phyloP scores from a whole-genome alignment of 441 rosid genomes.

The Croton laevigatus region DNA sequence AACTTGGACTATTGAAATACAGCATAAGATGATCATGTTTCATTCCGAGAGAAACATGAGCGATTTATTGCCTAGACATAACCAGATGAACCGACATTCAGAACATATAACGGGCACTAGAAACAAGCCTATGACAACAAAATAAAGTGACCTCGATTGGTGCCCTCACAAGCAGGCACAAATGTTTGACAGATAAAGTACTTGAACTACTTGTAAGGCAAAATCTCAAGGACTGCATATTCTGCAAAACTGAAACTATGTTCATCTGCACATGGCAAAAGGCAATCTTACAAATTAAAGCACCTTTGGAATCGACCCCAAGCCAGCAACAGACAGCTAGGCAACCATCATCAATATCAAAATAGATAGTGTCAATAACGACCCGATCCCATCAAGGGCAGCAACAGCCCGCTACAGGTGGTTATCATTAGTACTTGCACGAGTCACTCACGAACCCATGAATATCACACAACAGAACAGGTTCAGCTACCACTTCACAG shows the following conservation, averaged over 20 bases:
- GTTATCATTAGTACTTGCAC: conserved; percentile 27
- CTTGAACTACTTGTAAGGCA: background rate
- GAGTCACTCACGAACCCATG: conserved; percentile 31
- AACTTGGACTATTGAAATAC: background rate
- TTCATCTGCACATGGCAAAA: conserved; percentile 10
- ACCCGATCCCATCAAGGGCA: conserved; percentile 36
- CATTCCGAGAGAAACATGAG: background rate
- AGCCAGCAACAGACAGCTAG: conserved; percentile 24
- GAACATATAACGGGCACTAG: background rate
- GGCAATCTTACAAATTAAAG: conserved; percentile 21
- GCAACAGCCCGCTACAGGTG: conserved; percentile 38
- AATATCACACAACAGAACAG: conserved; percentile 39
- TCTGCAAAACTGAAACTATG: background rate
- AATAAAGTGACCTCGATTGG: background rate
- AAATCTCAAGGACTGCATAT: background rate
- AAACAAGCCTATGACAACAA: background rate
- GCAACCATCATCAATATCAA: conserved; percentile 26
- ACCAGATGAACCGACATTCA: background rate
- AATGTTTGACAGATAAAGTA: background rate
- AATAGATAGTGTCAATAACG: conserved; percentile 18
- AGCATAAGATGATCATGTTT: background rate
- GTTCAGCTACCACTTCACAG: conserved; percentile 53
- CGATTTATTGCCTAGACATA: background rate
- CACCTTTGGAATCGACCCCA: conserved; percentile 21
- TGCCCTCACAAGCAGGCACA: background rate